phyloP scores from a whole-genome alignment of 768 basidiomycete species.

The Lanmaoa pseudosensibilis region DNA sequence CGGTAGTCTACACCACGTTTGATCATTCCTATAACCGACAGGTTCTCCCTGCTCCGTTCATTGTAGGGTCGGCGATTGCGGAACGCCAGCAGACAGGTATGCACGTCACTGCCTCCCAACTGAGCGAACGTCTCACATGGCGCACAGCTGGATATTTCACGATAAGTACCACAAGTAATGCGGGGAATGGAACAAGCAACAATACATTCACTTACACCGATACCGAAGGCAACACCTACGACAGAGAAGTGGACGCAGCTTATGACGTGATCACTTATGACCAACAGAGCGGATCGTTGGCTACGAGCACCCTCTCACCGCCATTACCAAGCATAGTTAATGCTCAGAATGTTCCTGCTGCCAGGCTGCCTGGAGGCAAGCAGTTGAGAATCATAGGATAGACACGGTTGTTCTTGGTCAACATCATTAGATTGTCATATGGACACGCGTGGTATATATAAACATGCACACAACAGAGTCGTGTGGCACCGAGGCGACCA shows the following conservation, averaged over 20 bases:
- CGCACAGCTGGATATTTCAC: constrained; percentile 51
- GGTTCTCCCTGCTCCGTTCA: constrained; percentile 57
- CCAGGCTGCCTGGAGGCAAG: constrained; percentile 39
- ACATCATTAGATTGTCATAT: constrained; percentile 2
- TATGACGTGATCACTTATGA: constrained; percentile 63
- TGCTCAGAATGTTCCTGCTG: constrained; percentile 9
- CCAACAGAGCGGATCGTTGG: constrained; percentile 51
- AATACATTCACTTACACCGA: constrained; percentile 68
- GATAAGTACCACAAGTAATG: constrained; percentile 44
- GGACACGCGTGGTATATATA: constrained; percentile 9
- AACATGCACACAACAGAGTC: constrained; percentile 8
- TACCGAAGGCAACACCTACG: constrained; percentile 58
- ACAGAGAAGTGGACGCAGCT: constrained; percentile 58
- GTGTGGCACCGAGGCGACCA: not conserved
- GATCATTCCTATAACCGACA: constrained; percentile 71
- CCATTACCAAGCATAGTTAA: not conserved
- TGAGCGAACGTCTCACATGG: not conserved
- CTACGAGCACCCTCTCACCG: constrained; percentile 17
- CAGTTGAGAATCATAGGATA: not conserved
- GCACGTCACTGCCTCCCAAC: constrained; percentile 11
- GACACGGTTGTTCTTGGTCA: not conserved
- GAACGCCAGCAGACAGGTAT: constrained; percentile 61
- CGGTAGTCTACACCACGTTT: constrained; percentile 49
- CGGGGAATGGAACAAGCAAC: constrained; percentile 68
- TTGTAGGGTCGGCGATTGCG: constrained; percentile 54